phyloP scores from a whole-genome alignment of 345 rosid genomes.

The Diplotaxis tenuifolia region DNA sequence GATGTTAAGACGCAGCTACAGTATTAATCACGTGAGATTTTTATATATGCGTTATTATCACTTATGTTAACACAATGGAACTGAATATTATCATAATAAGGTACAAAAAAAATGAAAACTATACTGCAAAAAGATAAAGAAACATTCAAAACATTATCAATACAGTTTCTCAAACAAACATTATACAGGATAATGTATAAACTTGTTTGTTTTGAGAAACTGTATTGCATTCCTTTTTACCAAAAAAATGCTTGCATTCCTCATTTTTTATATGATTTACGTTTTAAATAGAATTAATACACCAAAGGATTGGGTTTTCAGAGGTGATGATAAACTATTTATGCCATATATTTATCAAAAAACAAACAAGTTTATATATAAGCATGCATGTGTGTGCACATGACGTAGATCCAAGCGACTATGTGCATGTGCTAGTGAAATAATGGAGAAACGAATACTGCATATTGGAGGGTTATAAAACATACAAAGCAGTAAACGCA shows the following conservation, averaged over 20 bases:
- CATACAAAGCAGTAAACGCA: neutral
- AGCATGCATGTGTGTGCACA: conserved; percentile 8
- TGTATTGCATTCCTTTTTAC: too few species aligned
- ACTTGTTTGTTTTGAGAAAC: too few species aligned
- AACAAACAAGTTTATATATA: too few species aligned
- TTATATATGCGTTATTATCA: neutral
- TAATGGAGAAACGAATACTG: neutral
- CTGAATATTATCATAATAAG: neutral
- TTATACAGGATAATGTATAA: too few species aligned
- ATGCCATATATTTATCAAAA: too few species aligned
- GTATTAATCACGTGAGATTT: neutral
- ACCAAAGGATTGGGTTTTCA: too few species aligned
- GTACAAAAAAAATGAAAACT: neutral
- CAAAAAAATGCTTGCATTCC: too few species aligned
- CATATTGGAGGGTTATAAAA: neutral
- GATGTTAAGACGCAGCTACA: neutral
- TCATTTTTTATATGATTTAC: too few species aligned
- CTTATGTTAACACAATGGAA: neutral
- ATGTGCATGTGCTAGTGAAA: neutral
- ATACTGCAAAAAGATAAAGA: neutral
- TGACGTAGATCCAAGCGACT: neutral
- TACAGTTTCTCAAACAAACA: neutral
- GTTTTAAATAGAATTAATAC: too few species aligned
- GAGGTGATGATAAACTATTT: neutral
- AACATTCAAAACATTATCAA: neutral